Percentiles rank a stretch among this genome's conserved stretches.
Evolutionary conservation across 768 basidiomycete species (phyloP).

Genomic region (Termitomyces sp.): DNA sequence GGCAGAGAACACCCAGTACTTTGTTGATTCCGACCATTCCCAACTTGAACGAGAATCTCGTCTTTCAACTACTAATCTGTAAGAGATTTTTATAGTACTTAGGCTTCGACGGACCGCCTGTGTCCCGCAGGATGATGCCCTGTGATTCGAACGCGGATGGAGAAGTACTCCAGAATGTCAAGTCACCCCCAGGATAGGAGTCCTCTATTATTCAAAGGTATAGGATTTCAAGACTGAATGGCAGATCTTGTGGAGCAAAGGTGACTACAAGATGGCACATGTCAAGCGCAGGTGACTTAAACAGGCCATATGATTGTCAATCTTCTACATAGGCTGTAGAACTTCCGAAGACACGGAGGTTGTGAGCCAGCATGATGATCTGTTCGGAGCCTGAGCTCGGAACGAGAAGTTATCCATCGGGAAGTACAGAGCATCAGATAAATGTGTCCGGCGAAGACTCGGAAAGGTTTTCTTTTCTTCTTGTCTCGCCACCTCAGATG

Average conservation of each 20-base stretch:
- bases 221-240: neutral
- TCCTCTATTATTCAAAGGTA: neutral
- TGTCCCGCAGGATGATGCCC: slow-evolving; percentile 1
- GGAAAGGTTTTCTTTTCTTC: neutral
- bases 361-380: neutral
- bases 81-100: neutral
- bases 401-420: too few relatives aligned
- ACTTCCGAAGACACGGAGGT: neutral
- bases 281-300: slow-evolving; percentile 9
- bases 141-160: slow-evolving; percentile 7
- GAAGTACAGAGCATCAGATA: neutral
- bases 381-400: neutral
- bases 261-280: slow-evolving; percentile 7
- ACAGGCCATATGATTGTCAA: slow-evolving; percentile 2
- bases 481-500: too few relatives aligned
- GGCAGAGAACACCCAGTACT: slow-evolving; percentile 4
- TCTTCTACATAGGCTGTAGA: neutral
- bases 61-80: neutral
- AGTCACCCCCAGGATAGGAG: neutral
- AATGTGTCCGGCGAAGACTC: neutral
- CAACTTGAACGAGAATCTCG: neutral
- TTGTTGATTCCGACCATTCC: slow-evolving; percentile 2
- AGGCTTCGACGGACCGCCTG: slow-evolving; percentile 7
- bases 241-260: neutral
- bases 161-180: neutral